Percentiles rank a stretch among this genome's conserved stretches.
Evolutionary conservation across 2,329 filamentous ascomycete genomes (phyloP).

Genomic region (Dothistroma septosporum): DNA sequence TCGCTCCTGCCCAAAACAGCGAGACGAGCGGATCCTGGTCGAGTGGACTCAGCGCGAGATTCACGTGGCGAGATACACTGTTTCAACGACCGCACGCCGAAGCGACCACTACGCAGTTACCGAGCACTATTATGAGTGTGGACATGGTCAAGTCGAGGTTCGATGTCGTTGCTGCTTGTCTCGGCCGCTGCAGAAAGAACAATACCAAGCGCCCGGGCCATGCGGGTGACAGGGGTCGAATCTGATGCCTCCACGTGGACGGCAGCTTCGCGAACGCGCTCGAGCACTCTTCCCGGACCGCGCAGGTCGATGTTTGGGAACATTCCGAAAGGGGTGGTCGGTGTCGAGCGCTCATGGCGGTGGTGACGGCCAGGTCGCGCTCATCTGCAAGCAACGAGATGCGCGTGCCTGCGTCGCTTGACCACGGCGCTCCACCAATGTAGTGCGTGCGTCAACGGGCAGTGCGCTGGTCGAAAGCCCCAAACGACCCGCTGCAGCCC

Average conservation of each 20-base stretch:
- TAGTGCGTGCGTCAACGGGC: too few relatives aligned
- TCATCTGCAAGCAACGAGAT: too few relatives aligned
- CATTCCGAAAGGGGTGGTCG: too few relatives aligned
- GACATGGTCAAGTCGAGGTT: not conserved
- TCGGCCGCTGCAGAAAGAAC: constrained; percentile 2
- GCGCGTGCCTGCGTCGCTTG: too few relatives aligned
- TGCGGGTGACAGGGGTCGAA: constrained; percentile 1
- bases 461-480: too few relatives aligned
- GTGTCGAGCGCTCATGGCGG: too few relatives aligned
- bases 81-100: not conserved
- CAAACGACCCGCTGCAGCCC: too few relatives aligned
- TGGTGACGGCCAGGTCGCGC: too few relatives aligned
- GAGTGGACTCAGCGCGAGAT: not conserved
- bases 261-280: not conserved
- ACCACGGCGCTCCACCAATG: too few relatives aligned
- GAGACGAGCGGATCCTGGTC: not conserved
- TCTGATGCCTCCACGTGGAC: constrained; percentile 3
- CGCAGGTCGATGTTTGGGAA: too few relatives aligned
- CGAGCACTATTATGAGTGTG: not conserved
- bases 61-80: not conserved
- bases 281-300: not conserved
- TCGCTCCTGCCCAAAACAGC: not conserved
- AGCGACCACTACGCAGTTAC: not conserved
- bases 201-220: constrained; percentile 5
- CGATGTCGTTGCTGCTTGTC: not conserved